These are phyloP conservation scores for Pyrenophora teres DNA, from an alignment of 2,329 filamentous ascomycete species.

Conservation along the genomic window DNA sequence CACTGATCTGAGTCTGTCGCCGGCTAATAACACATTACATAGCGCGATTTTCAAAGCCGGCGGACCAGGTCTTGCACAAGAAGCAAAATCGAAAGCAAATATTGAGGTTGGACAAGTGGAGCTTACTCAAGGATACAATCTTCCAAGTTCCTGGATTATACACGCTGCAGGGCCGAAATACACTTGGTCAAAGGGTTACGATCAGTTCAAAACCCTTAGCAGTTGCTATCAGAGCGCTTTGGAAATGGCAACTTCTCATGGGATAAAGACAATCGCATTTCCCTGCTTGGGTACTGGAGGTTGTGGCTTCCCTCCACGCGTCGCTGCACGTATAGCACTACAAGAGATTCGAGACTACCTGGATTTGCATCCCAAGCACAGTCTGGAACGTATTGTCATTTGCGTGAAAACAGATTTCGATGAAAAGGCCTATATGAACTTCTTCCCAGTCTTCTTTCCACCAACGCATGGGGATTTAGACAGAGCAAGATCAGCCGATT, in stretches of 20 bases:
- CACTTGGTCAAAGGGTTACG: constrained; percentile 20
- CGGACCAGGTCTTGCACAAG: constrained; percentile 31
- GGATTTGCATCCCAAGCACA: constrained; percentile 25
- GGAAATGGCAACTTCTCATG: constrained; percentile 23
- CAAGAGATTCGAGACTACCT: constrained; percentile 41
- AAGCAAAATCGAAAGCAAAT: constrained; percentile 19
- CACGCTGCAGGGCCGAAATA: constrained; percentile 39
- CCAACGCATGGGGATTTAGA: constrained; percentile 40
- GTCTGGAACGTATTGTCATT: constrained; percentile 39
- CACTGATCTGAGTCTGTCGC: constrained; percentile 15
- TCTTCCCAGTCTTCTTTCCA: constrained; percentile 40
- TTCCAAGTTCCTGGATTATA: constrained; percentile 39
- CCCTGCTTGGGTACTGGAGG: constrained; percentile 41
- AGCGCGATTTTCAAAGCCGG: constrained; percentile 34
- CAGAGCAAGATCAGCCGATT: constrained; percentile 14
- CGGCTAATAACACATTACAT: constrained; percentile 26
- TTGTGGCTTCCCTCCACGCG: constrained; percentile 35
- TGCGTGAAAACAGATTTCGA: constrained; percentile 34
- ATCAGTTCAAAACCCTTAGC: constrained; percentile 34
- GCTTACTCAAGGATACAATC: constrained; percentile 34
- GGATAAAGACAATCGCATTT: constrained; percentile 41
- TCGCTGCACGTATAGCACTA: constrained; percentile 41
- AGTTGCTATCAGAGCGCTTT: constrained; percentile 40
- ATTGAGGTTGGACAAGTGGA: constrained; percentile 30
- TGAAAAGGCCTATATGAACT: constrained; percentile 36